These are phyloP conservation scores for Monosporascus sp. DNA, from an alignment of 2,329 filamentous ascomycete species.

Conservation along the genomic window DNA sequence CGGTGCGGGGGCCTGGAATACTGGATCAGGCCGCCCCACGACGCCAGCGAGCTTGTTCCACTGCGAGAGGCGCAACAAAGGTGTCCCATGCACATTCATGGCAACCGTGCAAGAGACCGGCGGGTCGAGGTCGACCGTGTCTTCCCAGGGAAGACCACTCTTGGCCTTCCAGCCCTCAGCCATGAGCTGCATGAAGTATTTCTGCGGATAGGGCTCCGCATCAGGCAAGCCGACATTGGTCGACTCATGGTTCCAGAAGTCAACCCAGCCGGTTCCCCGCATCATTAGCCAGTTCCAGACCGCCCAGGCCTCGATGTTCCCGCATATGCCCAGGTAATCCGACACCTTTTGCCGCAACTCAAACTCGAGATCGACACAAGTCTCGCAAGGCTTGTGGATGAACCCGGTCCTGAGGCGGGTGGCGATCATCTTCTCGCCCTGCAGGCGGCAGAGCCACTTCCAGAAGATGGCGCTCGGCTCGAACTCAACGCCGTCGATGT, in stretches of 20 bases:
- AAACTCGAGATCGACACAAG: slow-evolving; percentile 12
- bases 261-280: slow-evolving; percentile 5
- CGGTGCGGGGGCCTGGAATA: neutral
- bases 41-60: slow-evolving; percentile 7
- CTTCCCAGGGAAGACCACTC: slow-evolving; percentile 11
- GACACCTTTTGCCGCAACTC: slow-evolving; percentile 9
- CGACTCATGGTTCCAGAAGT: slow-evolving; percentile 12
- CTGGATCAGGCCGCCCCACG: neutral
- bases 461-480: slow-evolving; percentile 12
- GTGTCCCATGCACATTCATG: slow-evolving; percentile 1
- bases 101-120: neutral
- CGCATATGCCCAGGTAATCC: slow-evolving; percentile 2
- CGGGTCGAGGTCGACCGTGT: slow-evolving; percentile 2
- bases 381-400: slow-evolving; percentile 11
- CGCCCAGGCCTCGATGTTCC: slow-evolving; percentile 8
- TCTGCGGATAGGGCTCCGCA: neutral
- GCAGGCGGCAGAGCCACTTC: slow-evolving; percentile 6
- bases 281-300: slow-evolving; percentile 14
- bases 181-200: slow-evolving; percentile 11
- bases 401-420: slow-evolving; percentile 12
- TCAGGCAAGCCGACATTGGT: slow-evolving; percentile 7
- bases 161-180: slow-evolving; percentile 9
- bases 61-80: slow-evolving; percentile 6
- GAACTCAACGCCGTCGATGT: slow-evolving; percentile 13
- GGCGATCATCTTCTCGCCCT: slow-evolving; percentile 1